Percentiles rank a stretch among this genome's conserved stretches.
Evolutionary conservation across 768 basidiomycete genomes (phyloP).

Genomic region (Inosperma sp.): DNA sequence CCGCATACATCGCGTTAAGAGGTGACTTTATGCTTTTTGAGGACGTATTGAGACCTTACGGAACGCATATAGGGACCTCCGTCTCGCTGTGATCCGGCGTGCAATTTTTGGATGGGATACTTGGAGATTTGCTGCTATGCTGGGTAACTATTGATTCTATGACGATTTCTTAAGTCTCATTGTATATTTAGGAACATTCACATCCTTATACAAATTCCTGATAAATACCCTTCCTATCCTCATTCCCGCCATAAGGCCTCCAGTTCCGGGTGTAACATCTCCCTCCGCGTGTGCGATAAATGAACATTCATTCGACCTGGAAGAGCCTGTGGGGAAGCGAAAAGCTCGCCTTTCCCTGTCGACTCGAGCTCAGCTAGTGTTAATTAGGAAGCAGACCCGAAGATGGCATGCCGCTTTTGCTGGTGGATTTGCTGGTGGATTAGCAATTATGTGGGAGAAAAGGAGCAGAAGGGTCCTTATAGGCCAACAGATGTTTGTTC

Average conservation of each 20-base stretch:
- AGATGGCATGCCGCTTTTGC: slow-evolving; percentile 80
- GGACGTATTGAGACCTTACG: background rate
- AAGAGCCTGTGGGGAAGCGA: slow-evolving; percentile 29
- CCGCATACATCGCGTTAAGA: slow-evolving; percentile 59
- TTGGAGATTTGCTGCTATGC: slow-evolving; percentile 81
- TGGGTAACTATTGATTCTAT: slow-evolving; percentile 46
- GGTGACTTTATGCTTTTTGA: slow-evolving; percentile 38
- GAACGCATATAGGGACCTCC: slow-evolving; percentile 44
- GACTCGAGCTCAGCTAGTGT: slow-evolving; percentile 56
- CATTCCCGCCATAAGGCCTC: slow-evolving; percentile 46
- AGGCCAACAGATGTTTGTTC: slow-evolving; percentile 85
- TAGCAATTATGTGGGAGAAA: slow-evolving; percentile 78
- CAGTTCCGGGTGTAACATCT: slow-evolving; percentile 11
- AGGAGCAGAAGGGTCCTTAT: slow-evolving; percentile 57
- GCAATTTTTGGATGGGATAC: slow-evolving; percentile 84
- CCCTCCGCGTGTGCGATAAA: slow-evolving; percentile 26
- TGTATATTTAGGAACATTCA: slow-evolving; percentile 56
- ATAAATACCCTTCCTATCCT: slow-evolving; percentile 75
- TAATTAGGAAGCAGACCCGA: slow-evolving; percentile 62
- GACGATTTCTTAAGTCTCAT: background rate
- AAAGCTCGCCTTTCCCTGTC: slow-evolving; percentile 55
- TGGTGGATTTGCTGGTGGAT: slow-evolving; percentile 66
- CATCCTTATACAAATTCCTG: slow-evolving; percentile 71
- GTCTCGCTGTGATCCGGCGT: slow-evolving; percentile 64
- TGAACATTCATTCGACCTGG: slow-evolving; percentile 28